Percentiles rank a stretch among this genome's conserved stretches.
Evolutionary conservation across 23 red algal genomes (phyloP).

Genomic region (Gracilaria domingensis): DNA sequence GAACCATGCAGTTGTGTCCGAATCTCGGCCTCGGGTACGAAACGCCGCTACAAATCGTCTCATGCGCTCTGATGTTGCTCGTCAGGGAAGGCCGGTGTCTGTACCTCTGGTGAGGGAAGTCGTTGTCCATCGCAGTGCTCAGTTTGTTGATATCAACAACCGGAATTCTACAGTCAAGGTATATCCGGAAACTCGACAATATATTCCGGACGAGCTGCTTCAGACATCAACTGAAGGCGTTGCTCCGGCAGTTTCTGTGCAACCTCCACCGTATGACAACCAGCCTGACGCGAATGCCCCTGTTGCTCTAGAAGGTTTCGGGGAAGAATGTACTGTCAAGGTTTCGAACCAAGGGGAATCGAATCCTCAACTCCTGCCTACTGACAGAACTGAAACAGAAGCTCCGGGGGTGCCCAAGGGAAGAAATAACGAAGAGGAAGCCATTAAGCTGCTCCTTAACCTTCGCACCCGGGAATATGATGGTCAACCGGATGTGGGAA

Average conservation of each 20-base stretch:
- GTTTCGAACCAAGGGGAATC: not conserved
- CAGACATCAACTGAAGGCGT: not conserved
- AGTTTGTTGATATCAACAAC: constrained; percentile 1
- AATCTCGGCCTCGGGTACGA: not conserved
- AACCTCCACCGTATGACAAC: not conserved
- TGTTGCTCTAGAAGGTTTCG: not conserved
- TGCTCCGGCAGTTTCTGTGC: not conserved
- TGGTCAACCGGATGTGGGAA: not conserved
- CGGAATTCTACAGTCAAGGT: not conserved
- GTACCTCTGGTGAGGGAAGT: not conserved
- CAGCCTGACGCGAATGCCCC: not conserved
- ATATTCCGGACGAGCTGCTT: not conserved
- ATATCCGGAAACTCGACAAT: not conserved
- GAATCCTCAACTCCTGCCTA: not conserved
- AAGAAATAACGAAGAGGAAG: constrained; percentile 1
- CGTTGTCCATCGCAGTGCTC: not conserved
- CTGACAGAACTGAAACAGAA: not conserved
- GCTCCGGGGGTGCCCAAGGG: not conserved
- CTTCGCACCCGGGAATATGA: not conserved
- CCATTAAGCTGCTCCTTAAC: not conserved
- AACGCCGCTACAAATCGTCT: not conserved
- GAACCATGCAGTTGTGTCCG: not conserved
- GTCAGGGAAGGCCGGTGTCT: not conserved
- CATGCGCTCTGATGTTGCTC: not conserved
- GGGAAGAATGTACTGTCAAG: not conserved